Percentiles rank a stretch among this genome's conserved stretches.
Conservation (phyloP, 768 basidiomycete genomes). For the Imleria badia region DNA sequence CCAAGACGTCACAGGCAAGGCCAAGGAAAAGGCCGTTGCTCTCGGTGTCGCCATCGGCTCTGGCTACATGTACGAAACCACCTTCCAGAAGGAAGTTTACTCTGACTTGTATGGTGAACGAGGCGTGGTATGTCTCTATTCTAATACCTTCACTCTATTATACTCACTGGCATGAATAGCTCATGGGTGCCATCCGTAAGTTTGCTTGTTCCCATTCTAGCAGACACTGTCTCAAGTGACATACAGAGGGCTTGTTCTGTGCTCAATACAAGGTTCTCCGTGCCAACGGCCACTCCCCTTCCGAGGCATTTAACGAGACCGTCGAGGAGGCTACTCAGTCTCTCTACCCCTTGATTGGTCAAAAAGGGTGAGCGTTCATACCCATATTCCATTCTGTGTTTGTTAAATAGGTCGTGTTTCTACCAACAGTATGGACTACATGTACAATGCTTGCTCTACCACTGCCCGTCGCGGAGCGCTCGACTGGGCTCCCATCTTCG, state of each 20-base stretch:
- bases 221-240: slow-evolving; percentile 3
- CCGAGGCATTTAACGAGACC: slow-evolving; percentile 99
- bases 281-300: slow-evolving; percentile 94
- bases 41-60: slow-evolving; percentile 93
- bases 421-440: slow-evolving; percentile 87
- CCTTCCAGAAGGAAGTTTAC: slow-evolving; percentile 99
- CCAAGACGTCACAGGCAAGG: slow-evolving; percentile 98
- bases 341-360: slow-evolving; percentile 94
- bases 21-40: slow-evolving; percentile 95
- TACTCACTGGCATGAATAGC: slow-evolving; percentile 41
- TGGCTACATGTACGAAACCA: slow-evolving; percentile 98
- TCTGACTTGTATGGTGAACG: slow-evolving; percentile 99
- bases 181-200: slow-evolving; percentile 96
- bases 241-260: slow-evolving; percentile 91
- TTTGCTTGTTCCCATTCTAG: slow-evolving; percentile 11
- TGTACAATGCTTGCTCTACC: slow-evolving; percentile 99
- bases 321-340: slow-evolving; percentile 99
- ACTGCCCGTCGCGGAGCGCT: slow-evolving; percentile 98
- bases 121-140: slow-evolving; percentile 77
- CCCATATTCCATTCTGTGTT: background rate
- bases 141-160: background rate
- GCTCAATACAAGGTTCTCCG: slow-evolving; percentile 98
- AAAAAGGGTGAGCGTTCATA: slow-evolving; percentile 67
- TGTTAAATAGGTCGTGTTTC: background rate
- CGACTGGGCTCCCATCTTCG: slow-evolving; percentile 98